These are phyloP conservation scores for Bolboschoenoplectus hybrid DNA, from an alignment of 202 grass and related monocot species.

Conservation along the genomic window DNA sequence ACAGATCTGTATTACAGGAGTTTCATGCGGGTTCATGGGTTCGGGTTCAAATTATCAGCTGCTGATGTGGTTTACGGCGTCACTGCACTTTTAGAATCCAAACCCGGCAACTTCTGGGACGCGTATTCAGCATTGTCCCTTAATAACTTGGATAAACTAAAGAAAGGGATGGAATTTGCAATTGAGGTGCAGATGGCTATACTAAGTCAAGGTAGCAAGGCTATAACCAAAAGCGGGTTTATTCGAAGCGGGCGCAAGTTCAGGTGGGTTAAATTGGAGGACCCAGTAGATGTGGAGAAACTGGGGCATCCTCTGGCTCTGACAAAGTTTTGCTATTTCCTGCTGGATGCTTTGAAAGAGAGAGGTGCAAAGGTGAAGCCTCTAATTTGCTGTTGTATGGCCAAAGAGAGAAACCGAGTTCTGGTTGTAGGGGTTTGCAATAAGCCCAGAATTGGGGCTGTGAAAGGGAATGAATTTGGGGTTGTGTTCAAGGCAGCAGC, in stretches of 20 bases:
- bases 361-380: constrained; percentile 88
- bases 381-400: constrained; percentile 71
- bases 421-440: constrained; percentile 79
- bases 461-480: constrained; percentile 84
- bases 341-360: constrained; percentile 92
- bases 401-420: constrained; percentile 65
- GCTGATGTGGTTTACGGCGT: constrained; percentile 87
- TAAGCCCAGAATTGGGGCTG: constrained; percentile 83
- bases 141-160: constrained; percentile 70
- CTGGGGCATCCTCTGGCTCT: constrained; percentile 85
- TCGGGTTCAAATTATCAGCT: constrained; percentile 73
- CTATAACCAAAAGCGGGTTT: constrained; percentile 80
- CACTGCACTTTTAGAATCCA: constrained; percentile 75
- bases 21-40: constrained; percentile 79
- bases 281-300: constrained; percentile 69
- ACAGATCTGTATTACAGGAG: constrained; percentile 84
- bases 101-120: constrained; percentile 76
- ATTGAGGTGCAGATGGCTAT: constrained; percentile 90
- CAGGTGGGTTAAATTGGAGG: constrained; percentile 92
- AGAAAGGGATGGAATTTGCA: constrained; percentile 83
- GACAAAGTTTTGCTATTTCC: constrained; percentile 87
- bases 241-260: constrained; percentile 83
- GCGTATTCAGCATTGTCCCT: constrained; percentile 79
- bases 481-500: constrained; percentile 72
- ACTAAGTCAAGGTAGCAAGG: constrained; percentile 88